Conservation (phyloP, 495 filamentous ascomycete genomes). For the Tuber umbilicatum region DNA sequence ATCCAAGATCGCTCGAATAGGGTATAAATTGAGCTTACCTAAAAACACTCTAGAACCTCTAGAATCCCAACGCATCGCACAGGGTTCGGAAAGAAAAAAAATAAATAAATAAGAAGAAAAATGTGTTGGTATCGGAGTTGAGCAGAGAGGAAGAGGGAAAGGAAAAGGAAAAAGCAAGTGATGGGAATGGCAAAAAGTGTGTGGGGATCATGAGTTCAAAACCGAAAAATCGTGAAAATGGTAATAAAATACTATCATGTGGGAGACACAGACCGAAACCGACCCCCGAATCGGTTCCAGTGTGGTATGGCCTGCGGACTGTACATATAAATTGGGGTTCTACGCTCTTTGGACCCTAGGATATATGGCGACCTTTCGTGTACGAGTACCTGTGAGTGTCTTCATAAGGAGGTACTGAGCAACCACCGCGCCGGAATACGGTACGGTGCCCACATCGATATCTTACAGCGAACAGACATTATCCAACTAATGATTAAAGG, state of each 20-base stretch:
- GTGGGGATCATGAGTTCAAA: background rate
- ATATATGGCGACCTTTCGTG: background rate
- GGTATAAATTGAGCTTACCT: conserved; percentile 1
- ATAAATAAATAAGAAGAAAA: conserved; percentile 12
- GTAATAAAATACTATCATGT: background rate
- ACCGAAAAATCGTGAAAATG: background rate
- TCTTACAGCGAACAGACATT: background rate
- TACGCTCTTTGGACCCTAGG: background rate
- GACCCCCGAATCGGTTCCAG: background rate
- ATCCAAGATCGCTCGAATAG: background rate
- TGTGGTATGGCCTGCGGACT: background rate
- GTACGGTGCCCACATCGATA: background rate
- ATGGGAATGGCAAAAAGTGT: conserved; percentile 15
- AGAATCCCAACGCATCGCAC: background rate
- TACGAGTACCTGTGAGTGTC: background rate
- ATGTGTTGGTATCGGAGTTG: conserved; percentile 1
- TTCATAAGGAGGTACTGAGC: background rate
- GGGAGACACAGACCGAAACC: background rate
- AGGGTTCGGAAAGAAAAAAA: background rate
- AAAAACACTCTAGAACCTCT: background rate
- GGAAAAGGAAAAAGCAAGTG: conserved; percentile 14
- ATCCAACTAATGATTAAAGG: background rate
- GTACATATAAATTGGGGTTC: conserved; percentile 4
- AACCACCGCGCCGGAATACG: background rate
- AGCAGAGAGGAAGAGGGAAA: conserved; percentile 13